Base-by-base conservation (phyloP, 345 rosid species). In the Ceriops zippeliana region DNA sequence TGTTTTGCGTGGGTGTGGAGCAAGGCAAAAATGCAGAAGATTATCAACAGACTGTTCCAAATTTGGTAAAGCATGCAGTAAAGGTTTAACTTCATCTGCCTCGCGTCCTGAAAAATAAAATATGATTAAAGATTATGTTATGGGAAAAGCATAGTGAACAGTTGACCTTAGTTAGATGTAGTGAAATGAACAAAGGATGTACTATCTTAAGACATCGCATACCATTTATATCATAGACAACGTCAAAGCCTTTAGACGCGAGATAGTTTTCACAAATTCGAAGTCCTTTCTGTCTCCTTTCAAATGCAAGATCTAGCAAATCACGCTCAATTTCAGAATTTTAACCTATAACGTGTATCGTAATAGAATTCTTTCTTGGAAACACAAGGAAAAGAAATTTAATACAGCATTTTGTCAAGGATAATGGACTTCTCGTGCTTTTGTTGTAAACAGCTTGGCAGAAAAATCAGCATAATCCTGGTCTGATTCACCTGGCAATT, bases 241-340 rank as follows among this genome's bases (percentile, higher is more conserved):
- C 97, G 56, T 95, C 93, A 30, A 81, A 89, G 49, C 96, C 97
- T 87, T 91, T 85, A 51, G 97, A 93, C 60, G 97, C 77, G 65
- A 95, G 96, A 81, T 95, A n/a, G 99, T 82, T 73, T 91, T 95
- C 70, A 95, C 96, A 75, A 95, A 95, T 24, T 95, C 96, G 46
- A 79, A 91, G 77, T 95, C 96, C 74, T 83, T 88, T 78, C 99
- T 83, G 80, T 91, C 99, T 85, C 97, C 99, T 86, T 93, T 93
- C 82, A 93, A 79, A 79, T 90, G 97, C 85, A 82, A 85, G 79
- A 90, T 81, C 96, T 93, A 81, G 67, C 54, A 78, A 66, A 82
- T 32, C 68, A 83, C 3, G 71, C 59, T 26, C 62, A 65, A 22
- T 1, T 21, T 24, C 68, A 51, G 38, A 73, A 17, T 60, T 6